Evolutionary conservation across 495 filamentous ascomycete species (phyloP).

Genomic region (Glarea lozoyensis): DNA sequence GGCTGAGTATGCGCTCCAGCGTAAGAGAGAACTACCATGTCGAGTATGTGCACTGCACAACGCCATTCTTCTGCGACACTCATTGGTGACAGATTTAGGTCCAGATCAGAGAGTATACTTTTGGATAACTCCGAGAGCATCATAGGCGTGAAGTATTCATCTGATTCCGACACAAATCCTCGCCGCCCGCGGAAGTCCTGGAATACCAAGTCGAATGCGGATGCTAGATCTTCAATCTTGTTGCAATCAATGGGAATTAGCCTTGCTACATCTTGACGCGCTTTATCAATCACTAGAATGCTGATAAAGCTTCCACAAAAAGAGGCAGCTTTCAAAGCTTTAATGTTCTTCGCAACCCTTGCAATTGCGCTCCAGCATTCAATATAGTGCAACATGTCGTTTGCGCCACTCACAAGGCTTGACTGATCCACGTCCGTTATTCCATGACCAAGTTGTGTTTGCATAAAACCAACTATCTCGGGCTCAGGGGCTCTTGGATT

Average conservation of each 20-base stretch:
- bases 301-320: conserved; percentile 6
- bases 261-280: conserved; percentile 1
- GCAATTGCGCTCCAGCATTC: conserved; percentile 6
- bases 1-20: conserved; percentile 8
- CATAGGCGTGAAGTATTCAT: background rate
- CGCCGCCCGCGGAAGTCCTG: background rate
- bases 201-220: background rate
- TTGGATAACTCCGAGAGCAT: background rate
- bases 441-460: background rate
- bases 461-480: conserved; percentile 1
- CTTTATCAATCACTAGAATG: conserved; percentile 1
- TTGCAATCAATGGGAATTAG: conserved; percentile 1
- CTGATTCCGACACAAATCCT: background rate
- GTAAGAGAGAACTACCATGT: conserved; percentile 12
- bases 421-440: background rate
- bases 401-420: background rate
- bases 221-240: conserved; percentile 1
- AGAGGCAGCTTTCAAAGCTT: background rate
- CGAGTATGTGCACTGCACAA: conserved; percentile 8
- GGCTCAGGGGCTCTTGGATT: background rate
- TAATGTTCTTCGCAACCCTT: background rate
- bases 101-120: background rate
- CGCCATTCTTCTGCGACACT: conserved; percentile 6
- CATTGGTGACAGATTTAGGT: background rate
- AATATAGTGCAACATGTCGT: background rate